Evolutionary conservation across 805 yeast genomes (phyloP).

Genomic region (Metschnikowia lunata): DNA sequence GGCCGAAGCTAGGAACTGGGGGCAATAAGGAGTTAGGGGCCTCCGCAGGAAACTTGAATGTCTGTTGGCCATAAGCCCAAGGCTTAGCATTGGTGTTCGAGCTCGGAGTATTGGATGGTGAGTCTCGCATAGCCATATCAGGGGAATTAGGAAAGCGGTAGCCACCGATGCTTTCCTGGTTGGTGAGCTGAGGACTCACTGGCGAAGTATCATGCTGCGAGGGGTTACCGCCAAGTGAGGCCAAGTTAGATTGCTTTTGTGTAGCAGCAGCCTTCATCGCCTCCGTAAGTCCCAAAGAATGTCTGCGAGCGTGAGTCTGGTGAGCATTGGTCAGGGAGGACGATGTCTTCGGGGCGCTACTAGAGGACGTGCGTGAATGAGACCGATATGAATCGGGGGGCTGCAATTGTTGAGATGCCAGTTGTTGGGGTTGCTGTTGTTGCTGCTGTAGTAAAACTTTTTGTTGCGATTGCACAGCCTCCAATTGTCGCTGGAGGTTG

Average conservation of each 20-base stretch:
- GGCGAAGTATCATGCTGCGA: slow-evolving; percentile 13
- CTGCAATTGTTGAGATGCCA: slow-evolving; percentile 6
- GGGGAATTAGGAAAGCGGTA: slow-evolving; percentile 57
- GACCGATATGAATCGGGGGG: slow-evolving; percentile 26
- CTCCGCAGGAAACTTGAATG: slow-evolving; percentile 57
- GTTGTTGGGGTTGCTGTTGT: slow-evolving; percentile 44
- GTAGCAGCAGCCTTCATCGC: slow-evolving; percentile 97
- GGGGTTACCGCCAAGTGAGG: slow-evolving; percentile 20
- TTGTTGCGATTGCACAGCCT: slow-evolving; percentile 86
- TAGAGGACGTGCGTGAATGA: slow-evolving; percentile 34
- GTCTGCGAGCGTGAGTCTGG: slow-evolving; percentile 83
- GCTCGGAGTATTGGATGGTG: slow-evolving; percentile 31
- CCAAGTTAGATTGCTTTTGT: slow-evolving; percentile 50
- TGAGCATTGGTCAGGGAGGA: slow-evolving; percentile 22
- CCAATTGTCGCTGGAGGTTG: slow-evolving; percentile 87
- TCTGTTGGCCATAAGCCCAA: slow-evolving; percentile 42
- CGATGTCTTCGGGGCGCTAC: slow-evolving; percentile 25
- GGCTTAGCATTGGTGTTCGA: slow-evolving; percentile 17
- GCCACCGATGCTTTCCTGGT: slow-evolving; percentile 22
- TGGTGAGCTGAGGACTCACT: slow-evolving; percentile 10
- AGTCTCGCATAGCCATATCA: slow-evolving; percentile 15
- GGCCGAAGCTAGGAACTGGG: slow-evolving; percentile 49
- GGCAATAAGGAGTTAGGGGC: slow-evolving; percentile 39
- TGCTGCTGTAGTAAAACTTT: slow-evolving; percentile 81
- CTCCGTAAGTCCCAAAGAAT: slow-evolving; percentile 84